Conservation (phyloP, 1,284 basidiomycete genomes). For the Ustilago trichophora region DNA sequence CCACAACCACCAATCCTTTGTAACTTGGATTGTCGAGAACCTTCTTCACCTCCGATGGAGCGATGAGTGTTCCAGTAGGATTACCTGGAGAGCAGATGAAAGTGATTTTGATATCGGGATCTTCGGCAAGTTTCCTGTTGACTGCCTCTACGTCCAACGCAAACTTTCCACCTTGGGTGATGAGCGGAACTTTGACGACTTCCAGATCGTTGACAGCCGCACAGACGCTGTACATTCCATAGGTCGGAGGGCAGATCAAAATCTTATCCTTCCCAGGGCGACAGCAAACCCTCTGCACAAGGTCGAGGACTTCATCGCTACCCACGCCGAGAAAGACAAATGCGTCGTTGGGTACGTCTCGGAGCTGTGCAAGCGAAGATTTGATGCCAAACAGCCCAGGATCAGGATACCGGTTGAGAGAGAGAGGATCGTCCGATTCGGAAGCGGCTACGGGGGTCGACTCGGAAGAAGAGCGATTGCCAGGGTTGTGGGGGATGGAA, state of each 20-base stretch:
- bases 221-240: slow-evolving; percentile 96
- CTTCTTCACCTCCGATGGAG: slow-evolving; percentile 76
- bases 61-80: slow-evolving; percentile 89
- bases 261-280: slow-evolving; percentile 80
- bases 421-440: slow-evolving; percentile 63
- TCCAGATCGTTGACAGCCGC: slow-evolving; percentile 94
- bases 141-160: slow-evolving; percentile 70
- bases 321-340: slow-evolving; percentile 95
- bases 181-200: slow-evolving; percentile 81
- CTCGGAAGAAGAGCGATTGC: slow-evolving; percentile 12
- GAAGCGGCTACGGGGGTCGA: slow-evolving; percentile 15
- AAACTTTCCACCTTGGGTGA: slow-evolving; percentile 80
- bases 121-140: slow-evolving; percentile 40
- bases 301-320: slow-evolving; percentile 94
- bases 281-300: slow-evolving; percentile 89
- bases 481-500: slow-evolving; percentile 41
- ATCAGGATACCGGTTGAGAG: slow-evolving; percentile 86
- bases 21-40: slow-evolving; percentile 82
- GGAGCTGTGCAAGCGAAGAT: slow-evolving; percentile 75
- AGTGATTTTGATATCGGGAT: slow-evolving; percentile 79
- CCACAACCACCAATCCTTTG: slow-evolving; percentile 90
- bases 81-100: slow-evolving; percentile 98
- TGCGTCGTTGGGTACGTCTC: slow-evolving; percentile 50
- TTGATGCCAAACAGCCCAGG: slow-evolving; percentile 85
- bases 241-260: slow-evolving; percentile 80